phyloP scores from a whole-genome alignment of 805 yeast species.

The Groenewaldozyma salmanticensis region DNA sequence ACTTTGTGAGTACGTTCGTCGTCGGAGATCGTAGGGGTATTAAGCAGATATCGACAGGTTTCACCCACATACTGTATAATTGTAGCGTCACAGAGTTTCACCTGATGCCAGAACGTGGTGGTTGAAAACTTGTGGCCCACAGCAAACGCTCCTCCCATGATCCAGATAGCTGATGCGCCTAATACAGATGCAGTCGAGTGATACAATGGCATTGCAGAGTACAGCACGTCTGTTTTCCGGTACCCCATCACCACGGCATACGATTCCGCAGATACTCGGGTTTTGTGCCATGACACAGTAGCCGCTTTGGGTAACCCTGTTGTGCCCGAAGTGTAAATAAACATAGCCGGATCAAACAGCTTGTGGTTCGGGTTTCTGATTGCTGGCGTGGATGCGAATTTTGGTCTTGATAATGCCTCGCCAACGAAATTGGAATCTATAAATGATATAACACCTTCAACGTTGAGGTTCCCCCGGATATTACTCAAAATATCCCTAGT shows the following conservation, averaged over 20 bases:
- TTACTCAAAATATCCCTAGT: not conserved
- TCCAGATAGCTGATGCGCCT: conserved; percentile 57
- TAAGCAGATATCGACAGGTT: conserved; percentile 75
- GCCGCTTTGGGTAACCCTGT: conserved; percentile 94
- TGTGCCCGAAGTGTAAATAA: conserved; percentile 89
- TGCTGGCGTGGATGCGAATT: conserved; percentile 41
- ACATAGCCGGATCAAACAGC: conserved; percentile 54
- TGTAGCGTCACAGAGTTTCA: conserved; percentile 57
- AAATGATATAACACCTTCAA: conserved; percentile 5
- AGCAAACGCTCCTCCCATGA: conserved; percentile 65
- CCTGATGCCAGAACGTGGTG: conserved; percentile 84
- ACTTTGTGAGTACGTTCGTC: conserved; percentile 51
- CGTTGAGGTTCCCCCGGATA: conserved; percentile 11
- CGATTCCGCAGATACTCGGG: conserved; percentile 56
- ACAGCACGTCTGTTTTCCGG: conserved; percentile 45
- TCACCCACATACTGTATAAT: conserved; percentile 93
- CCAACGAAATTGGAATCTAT: conserved; percentile 37
- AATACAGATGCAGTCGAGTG: conserved; percentile 89
- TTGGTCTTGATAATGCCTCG: conserved; percentile 32
- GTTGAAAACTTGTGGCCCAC: conserved; percentile 76
- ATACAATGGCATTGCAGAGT: conserved; percentile 91
- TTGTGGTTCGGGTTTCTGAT: conserved; percentile 46
- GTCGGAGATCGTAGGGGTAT: conserved; percentile 54
- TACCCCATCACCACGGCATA: conserved; percentile 65
- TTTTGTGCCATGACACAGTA: conserved; percentile 83